phyloP scores from a whole-genome alignment of 2,329 filamentous ascomycete genomes.

The Metarhizium sp. region DNA sequence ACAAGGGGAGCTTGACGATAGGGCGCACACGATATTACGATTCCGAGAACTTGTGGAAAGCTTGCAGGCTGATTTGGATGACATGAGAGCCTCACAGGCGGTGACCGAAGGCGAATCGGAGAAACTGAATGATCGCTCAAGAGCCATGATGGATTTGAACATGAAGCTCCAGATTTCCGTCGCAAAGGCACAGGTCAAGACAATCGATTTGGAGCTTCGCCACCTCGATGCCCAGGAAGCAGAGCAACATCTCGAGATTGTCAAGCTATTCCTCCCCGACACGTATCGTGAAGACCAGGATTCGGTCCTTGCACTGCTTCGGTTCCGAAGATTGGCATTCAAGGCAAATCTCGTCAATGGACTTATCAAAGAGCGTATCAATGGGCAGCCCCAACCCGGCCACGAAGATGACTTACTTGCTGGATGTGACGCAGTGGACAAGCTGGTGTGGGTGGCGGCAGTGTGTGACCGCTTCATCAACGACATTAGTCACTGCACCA shows the following conservation, averaged over 20 bases:
- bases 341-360: conserved; percentile 73
- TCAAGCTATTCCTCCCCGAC: conserved; percentile 82
- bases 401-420: conserved; percentile 72
- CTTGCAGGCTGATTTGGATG: conserved; percentile 77
- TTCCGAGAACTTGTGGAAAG: conserved; percentile 85
- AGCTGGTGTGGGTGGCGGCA: conserved; percentile 71
- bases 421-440: conserved; percentile 74
- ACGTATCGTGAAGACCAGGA: conserved; percentile 72
- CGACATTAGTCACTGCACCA: conserved; percentile 68
- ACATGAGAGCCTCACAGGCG: conserved; percentile 84
- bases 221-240: conserved; percentile 85
- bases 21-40: conserved; percentile 80
- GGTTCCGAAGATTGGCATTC: conserved; percentile 81
- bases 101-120: conserved; percentile 90
- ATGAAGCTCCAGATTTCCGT: conserved; percentile 86
- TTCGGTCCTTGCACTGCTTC: conserved; percentile 78
- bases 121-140: conserved; percentile 77
- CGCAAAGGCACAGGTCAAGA: conserved; percentile 85
- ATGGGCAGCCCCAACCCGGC: conserved; percentile 54
- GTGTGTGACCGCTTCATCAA: conserved; percentile 81
- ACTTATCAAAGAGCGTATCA: conserved; percentile 71
- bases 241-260: conserved; percentile 76
- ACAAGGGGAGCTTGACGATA: conserved; percentile 71
- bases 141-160: conserved; percentile 95
- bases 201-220: conserved; percentile 82